Evolutionary conservation across 2,329 filamentous ascomycete species (phyloP).

Genomic region (Metarhizium brunneum): DNA sequence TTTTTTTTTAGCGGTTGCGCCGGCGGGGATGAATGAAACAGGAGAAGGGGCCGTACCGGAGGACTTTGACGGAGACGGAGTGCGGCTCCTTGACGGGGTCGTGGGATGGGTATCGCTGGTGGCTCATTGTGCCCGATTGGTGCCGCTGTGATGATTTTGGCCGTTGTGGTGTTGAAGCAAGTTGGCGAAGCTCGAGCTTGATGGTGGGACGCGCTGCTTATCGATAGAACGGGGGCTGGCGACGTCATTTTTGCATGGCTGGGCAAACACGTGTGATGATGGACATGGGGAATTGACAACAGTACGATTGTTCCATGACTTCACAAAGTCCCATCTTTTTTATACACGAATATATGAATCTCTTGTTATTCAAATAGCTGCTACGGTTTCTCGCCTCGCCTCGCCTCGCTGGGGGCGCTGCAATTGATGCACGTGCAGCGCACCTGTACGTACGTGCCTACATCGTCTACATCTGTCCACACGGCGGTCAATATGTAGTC

Average conservation of each 20-base stretch:
- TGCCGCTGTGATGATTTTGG: neutral
- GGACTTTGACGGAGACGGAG: slow-evolving; percentile 68
- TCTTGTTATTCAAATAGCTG: neutral
- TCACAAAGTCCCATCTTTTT: no score
- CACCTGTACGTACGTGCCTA: neutral
- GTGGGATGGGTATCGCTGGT: slow-evolving; percentile 47
- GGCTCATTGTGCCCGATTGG: slow-evolving; percentile 35
- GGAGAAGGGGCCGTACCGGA: slow-evolving; percentile 38
- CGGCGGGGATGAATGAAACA: no score
- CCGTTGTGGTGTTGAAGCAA: neutral
- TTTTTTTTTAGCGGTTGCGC: neutral
- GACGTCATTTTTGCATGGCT: neutral
- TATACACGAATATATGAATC: no score
- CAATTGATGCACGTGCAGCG: neutral
- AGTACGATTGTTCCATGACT: no score
- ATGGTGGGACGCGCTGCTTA: slow-evolving; percentile 2
- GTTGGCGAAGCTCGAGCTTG: neutral
- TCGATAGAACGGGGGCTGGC: slow-evolving; percentile 1
- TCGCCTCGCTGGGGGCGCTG: neutral
- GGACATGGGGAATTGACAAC: no score
- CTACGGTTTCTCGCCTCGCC: neutral
- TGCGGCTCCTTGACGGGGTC: slow-evolving; percentile 64
- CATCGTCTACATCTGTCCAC: neutral
- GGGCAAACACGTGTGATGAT: no score
- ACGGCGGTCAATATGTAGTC: neutral